These are phyloP conservation scores for Inosperma sp. DNA, from an alignment of 768 basidiomycete genomes.

Conservation along the genomic window DNA sequence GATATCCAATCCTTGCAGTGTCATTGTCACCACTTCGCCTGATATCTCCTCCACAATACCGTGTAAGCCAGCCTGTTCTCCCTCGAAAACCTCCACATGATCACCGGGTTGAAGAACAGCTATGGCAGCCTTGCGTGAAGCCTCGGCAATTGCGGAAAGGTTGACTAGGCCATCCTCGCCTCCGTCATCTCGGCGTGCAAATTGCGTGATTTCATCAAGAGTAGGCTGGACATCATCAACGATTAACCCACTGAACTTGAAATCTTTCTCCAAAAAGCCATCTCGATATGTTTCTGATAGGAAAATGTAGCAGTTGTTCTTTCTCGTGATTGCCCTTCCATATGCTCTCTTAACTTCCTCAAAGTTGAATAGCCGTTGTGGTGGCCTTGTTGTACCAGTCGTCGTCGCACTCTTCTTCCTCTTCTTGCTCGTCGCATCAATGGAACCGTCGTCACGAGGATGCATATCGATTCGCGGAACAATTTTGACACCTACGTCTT, in stretches of 20 bases:
- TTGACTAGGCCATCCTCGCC: conserved; percentile 72
- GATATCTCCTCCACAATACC: conserved; percentile 89
- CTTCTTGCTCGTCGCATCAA: conserved; percentile 59
- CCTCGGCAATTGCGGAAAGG: conserved; percentile 87
- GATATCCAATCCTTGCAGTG: conserved; percentile 74
- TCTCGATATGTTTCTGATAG: conserved; percentile 91
- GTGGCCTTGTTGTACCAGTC: conserved; percentile 68
- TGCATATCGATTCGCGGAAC: conserved; percentile 97
- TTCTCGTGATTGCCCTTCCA: conserved; percentile 71
- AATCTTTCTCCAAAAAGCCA: conserved; percentile 95
- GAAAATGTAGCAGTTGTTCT: conserved; percentile 77
- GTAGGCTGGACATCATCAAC: conserved; percentile 92
- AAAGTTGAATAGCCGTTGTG: conserved; percentile 88
- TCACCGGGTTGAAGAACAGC: conserved; percentile 96
- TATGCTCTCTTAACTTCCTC: conserved; percentile 89
- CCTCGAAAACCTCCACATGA: conserved; percentile 95
- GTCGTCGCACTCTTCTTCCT: conserved; percentile 60
- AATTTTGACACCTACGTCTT: conserved; percentile 89
- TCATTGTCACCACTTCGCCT: conserved; percentile 82
- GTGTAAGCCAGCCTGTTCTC: conserved; percentile 89
- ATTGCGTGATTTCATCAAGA: conserved; percentile 92
- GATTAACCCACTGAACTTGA: conserved; percentile 72
- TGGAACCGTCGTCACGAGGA: conserved; percentile 71
- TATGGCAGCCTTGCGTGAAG: conserved; percentile 86
- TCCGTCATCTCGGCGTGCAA: conserved; percentile 72